Evolutionary conservation across 2,329 filamentous ascomycete species (phyloP), one percentile per base, ranked within the genome.

Genomic region (Fusarium camptoceras): DNA sequence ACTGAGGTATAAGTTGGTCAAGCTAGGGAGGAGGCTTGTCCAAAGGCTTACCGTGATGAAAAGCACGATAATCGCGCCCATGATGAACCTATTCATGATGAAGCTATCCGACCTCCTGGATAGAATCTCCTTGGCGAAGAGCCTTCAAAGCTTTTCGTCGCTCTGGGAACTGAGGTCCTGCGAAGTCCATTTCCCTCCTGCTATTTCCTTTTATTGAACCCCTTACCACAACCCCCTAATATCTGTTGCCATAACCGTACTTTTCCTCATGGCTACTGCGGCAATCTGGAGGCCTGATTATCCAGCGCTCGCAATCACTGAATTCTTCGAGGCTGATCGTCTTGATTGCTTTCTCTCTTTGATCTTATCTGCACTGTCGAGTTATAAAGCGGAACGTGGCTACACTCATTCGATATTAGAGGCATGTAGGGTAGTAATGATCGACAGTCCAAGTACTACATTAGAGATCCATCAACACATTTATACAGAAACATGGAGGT

Each of bases 31-130:
- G 34, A 37, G 10, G 34, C 18, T n/a, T 37, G 34, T 37, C 18
- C 18, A 37, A n/a, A 5, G 16, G 34, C 34, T n/a, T 11, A n/a
- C 34, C 34, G n/a, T 37, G 18, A 37, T 37, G 34, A 6, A 18
- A 15, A 22, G 16, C 10, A 15, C 2, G 16, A 8, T 31, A 22
- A 20, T 28, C 20, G 31, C 54, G 46, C 31, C 54, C 28, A 25
- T 25, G 46, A 57, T 57, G 47, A 57, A 42, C 27, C 55, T 34
- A 54, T 53, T n/a, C 2, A n/a, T 7, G 6, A 49, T 49, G 28
- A 48, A 48, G 27, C 28, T 49, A 14, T 31, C 20, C 20, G 16
- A 24, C 20, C 27, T 24, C 6, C 20, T 14, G 22, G 30, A 14
- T 50, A 50, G 30, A 24, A 18, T 24, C 20, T 2, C 27, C 9